These are phyloP conservation scores for Metrosideros polymorpha DNA, from an alignment of 441 rosid species.

Conservation along the genomic window DNA sequence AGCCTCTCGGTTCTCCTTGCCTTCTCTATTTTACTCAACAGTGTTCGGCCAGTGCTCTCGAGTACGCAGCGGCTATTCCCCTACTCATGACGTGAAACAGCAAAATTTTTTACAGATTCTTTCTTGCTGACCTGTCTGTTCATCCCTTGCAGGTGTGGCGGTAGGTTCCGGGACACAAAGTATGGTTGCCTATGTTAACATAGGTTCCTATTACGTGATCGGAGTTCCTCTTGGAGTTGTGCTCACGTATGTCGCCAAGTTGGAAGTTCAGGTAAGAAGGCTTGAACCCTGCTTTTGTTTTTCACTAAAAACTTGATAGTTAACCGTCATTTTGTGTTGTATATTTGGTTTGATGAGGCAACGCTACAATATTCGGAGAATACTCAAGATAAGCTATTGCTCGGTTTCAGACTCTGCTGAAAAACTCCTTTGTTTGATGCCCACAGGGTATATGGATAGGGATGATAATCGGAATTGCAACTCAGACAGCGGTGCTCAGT, in stretches of 20 bases:
- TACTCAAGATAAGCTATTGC: background rate
- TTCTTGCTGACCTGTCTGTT: background rate
- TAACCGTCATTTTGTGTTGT: background rate
- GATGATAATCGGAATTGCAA: slow-evolving; percentile 23
- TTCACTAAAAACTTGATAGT: background rate
- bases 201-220: slow-evolving; percentile 11
- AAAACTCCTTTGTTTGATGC: background rate
- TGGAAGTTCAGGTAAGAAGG: slow-evolving; percentile 10
- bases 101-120: background rate
- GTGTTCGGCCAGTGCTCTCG: slow-evolving; percentile 22
- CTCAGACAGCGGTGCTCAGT: slow-evolving; percentile 11
- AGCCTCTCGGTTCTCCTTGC: slow-evolving; percentile 30
- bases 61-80: background rate
- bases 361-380: background rate
- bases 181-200: slow-evolving; percentile 5
- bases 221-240: slow-evolving; percentile 10
- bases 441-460: slow-evolving; percentile 41
- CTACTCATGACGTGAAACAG: background rate
- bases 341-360: background rate
- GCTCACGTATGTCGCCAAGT: slow-evolving; percentile 13
- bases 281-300: background rate
- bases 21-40: slow-evolving; percentile 26
- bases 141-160: slow-evolving; percentile 3
- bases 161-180: slow-evolving; percentile 15
- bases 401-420: background rate